Base-by-base conservation (phyloP, 768 basidiomycete genomes). In the Trametes elegans region DNA sequence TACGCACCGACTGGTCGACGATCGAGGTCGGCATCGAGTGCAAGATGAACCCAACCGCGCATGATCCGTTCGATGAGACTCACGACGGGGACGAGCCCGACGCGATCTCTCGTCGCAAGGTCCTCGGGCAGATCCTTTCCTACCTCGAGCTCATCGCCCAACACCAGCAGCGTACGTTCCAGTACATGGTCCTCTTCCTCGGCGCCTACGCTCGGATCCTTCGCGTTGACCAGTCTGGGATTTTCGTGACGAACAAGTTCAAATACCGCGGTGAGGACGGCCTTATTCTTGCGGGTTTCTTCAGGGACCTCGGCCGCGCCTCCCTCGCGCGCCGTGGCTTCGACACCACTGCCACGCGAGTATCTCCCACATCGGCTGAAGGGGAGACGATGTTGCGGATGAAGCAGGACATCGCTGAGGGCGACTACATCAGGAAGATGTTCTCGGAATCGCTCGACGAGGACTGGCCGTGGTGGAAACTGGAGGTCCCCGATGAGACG, bases 11-110 rank as follows among this genome's bases (percentile, higher is more conserved):
- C 27, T 57, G 55, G 55, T 39, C 55, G 0, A 23, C 18, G 7
- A 36, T 57, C 36, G 49, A 50, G 16, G 13, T 57, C 3, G 21
- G 19, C 7, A 46, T 57, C 21, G 55, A 48, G 31, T 44, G 49
- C 41, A 49, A 57, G 27, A 21, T 14, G 1, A 16, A 39, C 21
- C 5, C 39, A 4, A 35, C 6, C 6, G 16, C 3, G 1, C 18
- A 41, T 3, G 55, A 57, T 23, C 55, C 55, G 0, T 57, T 46
- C 11, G 49, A 51, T 23, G 44, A 57, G 5, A 5, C 3, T 3
- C 3, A 32, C 7, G 1, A 18, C 9, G 19, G 5, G 3, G 21
- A 21, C 5, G 19, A 7, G 11, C 10, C 29, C 1, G 9, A 2
- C 10, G n/a, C 29, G 24, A 19, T 19, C 14, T 3, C 11, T 23